These are phyloP conservation scores for Sugiyamaella valdiviana DNA, from an alignment of 805 yeast genomes.

Conservation along the genomic window DNA sequence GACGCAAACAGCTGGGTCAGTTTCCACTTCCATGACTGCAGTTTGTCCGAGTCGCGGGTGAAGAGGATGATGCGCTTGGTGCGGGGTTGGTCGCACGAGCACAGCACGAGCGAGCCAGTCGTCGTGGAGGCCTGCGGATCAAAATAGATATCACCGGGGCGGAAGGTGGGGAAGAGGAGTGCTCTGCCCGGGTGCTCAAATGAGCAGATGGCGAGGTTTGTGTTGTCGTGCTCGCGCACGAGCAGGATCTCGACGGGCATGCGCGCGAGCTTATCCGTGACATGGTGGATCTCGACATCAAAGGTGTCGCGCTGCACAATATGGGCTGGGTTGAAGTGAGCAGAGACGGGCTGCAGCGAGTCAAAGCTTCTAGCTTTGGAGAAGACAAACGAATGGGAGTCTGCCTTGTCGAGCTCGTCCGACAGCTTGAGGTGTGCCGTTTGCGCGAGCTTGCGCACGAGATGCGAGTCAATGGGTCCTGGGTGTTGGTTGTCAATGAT, in stretches of 20 bases:
- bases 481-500: slow-evolving; percentile 5
- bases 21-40: slow-evolving; percentile 13
- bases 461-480: not conserved
- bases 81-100: not conserved
- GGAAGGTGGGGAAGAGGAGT: slow-evolving; percentile 20
- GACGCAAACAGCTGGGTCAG: slow-evolving; percentile 4
- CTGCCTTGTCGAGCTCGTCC: slow-evolving; percentile 13
- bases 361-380: slow-evolving; percentile 16
- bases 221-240: slow-evolving; percentile 1
- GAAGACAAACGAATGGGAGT: slow-evolving; percentile 12
- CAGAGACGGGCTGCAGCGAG: slow-evolving; percentile 15
- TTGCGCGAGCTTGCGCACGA: slow-evolving; percentile 7
- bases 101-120: slow-evolving; percentile 1
- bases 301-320: slow-evolving; percentile 15
- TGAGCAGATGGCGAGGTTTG: slow-evolving; percentile 19
- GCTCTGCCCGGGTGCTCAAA: slow-evolving; percentile 22
- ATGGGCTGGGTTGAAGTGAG: slow-evolving; percentile 12
- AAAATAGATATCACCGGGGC: slow-evolving; percentile 11
- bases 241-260: slow-evolving; percentile 16
- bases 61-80: not conserved
- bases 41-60: not conserved
- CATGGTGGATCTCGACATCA: slow-evolving; percentile 15
- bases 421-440: slow-evolving; percentile 7
- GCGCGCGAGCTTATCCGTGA: slow-evolving; percentile 4
- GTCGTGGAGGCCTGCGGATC: not conserved